Base-by-base conservation (phyloP, 148 eudicot species). In the Cornus suecica region DNA sequence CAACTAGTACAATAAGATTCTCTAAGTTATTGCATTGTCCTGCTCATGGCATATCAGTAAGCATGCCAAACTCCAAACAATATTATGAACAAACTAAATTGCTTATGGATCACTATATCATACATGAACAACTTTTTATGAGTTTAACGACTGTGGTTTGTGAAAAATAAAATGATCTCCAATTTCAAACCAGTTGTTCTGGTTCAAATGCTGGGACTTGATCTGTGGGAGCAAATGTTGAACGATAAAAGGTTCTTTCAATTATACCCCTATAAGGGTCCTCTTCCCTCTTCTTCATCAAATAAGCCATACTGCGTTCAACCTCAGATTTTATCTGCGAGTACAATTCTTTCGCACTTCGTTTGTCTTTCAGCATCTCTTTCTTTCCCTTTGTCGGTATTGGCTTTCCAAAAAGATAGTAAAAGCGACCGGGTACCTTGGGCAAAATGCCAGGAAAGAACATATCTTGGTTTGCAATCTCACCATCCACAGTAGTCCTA, bases 351-450 rank as follows among this genome's bases (percentile, higher is more conserved):
- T 78, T 80, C 25, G 91, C 94, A 13, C 80, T 82, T 41, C 82
- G 83, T 79, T 31, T 88, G 76, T 91, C 92, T 66, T 77, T 82
- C 27, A 91, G 81, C 74, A 83, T 68, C 52, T 75, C 83, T 77
- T 82, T 80, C 77, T 71, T 87, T 26, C 94, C 98, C 65, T 80
- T 83, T 22, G 97, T 93, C 60, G 84, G 81, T 65, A 93, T 84
- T 2, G 98, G 98, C 85, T 86, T 87, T 29, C 89, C 94, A 66
- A 93, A 93, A 26, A 82, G 80, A 86, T 78, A 91, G 84, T 93
- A 93, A 60, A 91, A 86, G 7, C 98, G 92, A 32, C 98, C 97
- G 0, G 98, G 98, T 24, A 86, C 22, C 75, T 92, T 95, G 4
- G 97, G 99, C 52, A 86, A 69, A 63, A 95, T 64, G 32, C 91